Evolutionary conservation across 768 basidiomycete species (phyloP), one percentile per base, ranked within the genome.

Genomic region (Ramaria rubella): DNA sequence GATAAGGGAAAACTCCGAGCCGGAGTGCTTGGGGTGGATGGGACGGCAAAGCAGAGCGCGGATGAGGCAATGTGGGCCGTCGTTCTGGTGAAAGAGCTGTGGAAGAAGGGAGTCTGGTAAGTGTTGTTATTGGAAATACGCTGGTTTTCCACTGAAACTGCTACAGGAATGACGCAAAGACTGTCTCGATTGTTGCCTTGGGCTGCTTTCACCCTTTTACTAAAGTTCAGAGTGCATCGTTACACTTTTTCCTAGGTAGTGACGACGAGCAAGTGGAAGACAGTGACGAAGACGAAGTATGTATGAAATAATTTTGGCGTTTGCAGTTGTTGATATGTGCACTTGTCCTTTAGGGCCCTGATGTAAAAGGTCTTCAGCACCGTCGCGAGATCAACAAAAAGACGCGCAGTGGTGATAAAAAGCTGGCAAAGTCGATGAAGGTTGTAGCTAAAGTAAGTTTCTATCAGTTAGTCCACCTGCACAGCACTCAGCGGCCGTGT

Each of bases 21-120:
- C 27, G 63, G 65, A n/a, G 63, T 69, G 49, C 69, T 71, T 5
- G 69, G 72, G 54, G 77, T 74, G 49, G 59, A 60, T 11, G 63
- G 64, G 7, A 62, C 62, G 19, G 55, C 53, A 17, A 69, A 70
- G 50, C 65, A 67, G 49, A 70, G 67, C 34, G 82, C 84, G 1
- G 89, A 92, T 30, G 96, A 97, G 63, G 94, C 94, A 2, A 89
- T 96, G 85, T 98, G 95, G 94, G 95, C 96, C 4, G 85, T 99
- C 49, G 86, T 94, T 42, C 72, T 98, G 53, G 90, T 92, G 17
- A 89, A 90, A 69, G 94, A 98, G 64, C 75, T 98, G 14, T 98
- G 95, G 96, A 81, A 81, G 66, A 97, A 94, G 72, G 82, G 85
- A 38, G 80, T 94, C 26, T 99, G 96, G 93, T 69, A 50, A 58